These are phyloP conservation scores for Stachybotrys echinatus DNA, from an alignment of 2,329 filamentous ascomycete species.

Conservation along the genomic window DNA sequence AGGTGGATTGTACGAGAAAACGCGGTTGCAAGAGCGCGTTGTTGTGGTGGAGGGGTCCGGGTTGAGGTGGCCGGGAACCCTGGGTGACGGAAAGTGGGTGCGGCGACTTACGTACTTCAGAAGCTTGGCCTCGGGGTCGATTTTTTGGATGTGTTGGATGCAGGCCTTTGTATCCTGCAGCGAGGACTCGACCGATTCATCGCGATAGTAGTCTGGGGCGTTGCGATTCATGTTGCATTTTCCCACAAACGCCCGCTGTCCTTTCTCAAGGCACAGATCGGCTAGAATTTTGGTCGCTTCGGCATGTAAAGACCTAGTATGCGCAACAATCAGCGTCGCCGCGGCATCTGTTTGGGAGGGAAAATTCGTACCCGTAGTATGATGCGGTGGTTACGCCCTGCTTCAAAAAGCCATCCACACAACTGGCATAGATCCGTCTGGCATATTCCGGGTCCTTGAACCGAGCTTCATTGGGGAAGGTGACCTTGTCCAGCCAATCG, in stretches of 20 bases:
- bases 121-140: too few relatives aligned
- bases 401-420: constrained; percentile 52
- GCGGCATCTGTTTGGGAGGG: constrained; percentile 49
- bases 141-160: constrained; percentile 37
- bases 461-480: constrained; percentile 59
- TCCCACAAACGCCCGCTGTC: constrained; percentile 55
- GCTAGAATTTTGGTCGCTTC: constrained; percentile 53
- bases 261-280: constrained; percentile 43
- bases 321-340: constrained; percentile 52
- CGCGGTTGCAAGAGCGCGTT: background rate
- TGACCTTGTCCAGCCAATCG: constrained; percentile 60
- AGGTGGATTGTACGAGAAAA: constrained; percentile 1
- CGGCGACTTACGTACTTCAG: too few relatives aligned
- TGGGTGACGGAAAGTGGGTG: too few relatives aligned
- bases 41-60: constrained; percentile 42
- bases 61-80: too few relatives aligned
- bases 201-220: constrained; percentile 48
- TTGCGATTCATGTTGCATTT: constrained; percentile 60
- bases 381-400: constrained; percentile 59
- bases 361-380: constrained; percentile 56
- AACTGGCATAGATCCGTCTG: constrained; percentile 40
- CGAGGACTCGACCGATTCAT: constrained; percentile 39
- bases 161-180: constrained; percentile 43
- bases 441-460: constrained; percentile 53
- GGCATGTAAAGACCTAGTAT: constrained; percentile 40